Base-by-base conservation (phyloP, 1,284 basidiomycete species). In the Takashimella koratensis region DNA sequence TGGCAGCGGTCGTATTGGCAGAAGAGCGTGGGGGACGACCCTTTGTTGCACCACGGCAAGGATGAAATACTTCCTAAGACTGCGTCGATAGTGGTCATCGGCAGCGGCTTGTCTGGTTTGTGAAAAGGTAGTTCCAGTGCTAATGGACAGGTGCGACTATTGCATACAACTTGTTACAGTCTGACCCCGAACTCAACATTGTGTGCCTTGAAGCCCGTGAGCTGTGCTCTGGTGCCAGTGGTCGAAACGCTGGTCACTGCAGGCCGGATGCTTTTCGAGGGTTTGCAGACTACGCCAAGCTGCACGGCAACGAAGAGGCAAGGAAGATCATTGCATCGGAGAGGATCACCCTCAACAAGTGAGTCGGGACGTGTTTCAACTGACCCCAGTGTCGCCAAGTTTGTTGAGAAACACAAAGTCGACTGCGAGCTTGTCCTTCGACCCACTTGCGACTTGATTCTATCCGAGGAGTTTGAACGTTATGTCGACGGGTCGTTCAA, bases 141-240 rank as follows among this genome's bases (percentile, higher is more conserved):
- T 55, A 55, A 49, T 63, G 47, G 27, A 47, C 53, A 44, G 65
- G 67, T 13, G 54, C 65, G 4, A 43, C 66, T n/a, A 56, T 54
- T 1, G 67, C 65, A 0, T 52, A 65, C 20, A 52, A 51, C 26
- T 55, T 69, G 1, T 51, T 69, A 2, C 44, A 20, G 25, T 8
- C 8, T 8, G 16, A 36, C 8, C 30, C 30, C 30, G 30, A 36
- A 54, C 23, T 26, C 54, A n/a, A 45, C 13, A 53, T 69, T 13
- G 53, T 68, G 20, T n/a, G 67, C 24, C 59, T 71, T 24, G 68
- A 71, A 52, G 68, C 68, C 2, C 49, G 68, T 27, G 62, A 67
- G 43, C 42, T 61, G 1, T 65, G 60, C 39, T 65, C 63, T 2
- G 68, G 67, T 4, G 68, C 68, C 0, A 59, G 60, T 2, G 68